Evolutionary conservation across 176 grass and related monocot genomes (phyloP).

Genomic region (Olyra latifolia): DNA sequence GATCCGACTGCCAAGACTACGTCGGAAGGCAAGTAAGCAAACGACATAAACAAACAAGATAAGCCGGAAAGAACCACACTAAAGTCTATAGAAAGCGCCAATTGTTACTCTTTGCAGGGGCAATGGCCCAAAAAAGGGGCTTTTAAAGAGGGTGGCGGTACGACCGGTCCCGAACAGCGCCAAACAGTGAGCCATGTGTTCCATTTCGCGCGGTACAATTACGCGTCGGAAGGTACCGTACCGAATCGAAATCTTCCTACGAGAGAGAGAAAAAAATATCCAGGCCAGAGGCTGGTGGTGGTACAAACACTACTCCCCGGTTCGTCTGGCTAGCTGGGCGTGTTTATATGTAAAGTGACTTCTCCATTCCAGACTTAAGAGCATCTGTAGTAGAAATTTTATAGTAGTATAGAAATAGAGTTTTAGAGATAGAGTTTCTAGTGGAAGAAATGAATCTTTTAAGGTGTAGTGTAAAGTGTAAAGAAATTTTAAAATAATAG

Average conservation of each 20-base stretch:
- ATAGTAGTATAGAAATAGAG: too few species aligned
- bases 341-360: constrained; percentile 27
- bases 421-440: too few species aligned
- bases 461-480: too few species aligned
- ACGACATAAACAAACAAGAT: too few species aligned
- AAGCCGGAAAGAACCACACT: too few species aligned
- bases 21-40: too few species aligned
- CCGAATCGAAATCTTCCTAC: background rate
- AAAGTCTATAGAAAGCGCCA: background rate
- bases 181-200: constrained; percentile 33
- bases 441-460: too few species aligned
- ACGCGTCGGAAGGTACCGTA: background rate
- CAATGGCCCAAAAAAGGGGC: too few species aligned
- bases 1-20: too few species aligned
- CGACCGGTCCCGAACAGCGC: background rate
- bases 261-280: background rate
- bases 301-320: background rate
- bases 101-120: background rate
- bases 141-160: background rate
- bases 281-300: background rate
- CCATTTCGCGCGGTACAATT: constrained; percentile 4
- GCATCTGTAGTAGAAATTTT: too few species aligned
- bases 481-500: too few species aligned
- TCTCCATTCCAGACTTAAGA: background rate
- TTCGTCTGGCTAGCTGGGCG: too few species aligned